Base-by-base conservation (phyloP, 2,329 filamentous ascomycete genomes). In the Paecilomyces sp. region DNA sequence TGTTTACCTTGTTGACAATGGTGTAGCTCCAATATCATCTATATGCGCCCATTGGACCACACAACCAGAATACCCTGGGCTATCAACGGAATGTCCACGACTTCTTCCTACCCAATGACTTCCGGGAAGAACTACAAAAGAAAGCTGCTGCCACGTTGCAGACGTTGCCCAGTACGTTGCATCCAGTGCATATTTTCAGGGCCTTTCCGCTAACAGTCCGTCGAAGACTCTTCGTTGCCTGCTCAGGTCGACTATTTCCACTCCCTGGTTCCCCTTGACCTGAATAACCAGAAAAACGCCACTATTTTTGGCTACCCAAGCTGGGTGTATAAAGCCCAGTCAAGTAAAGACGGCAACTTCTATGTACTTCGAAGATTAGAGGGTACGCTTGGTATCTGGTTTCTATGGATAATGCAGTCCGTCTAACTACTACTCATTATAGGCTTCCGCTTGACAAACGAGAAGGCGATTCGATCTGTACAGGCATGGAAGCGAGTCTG, bases 321-420 rank as follows among this genome's bases (percentile, higher is more conserved):
- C 67, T 97, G 92, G 91, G 85, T 96, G 0, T 99, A 97, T 79
- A 97, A 97, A 77, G 93, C 92, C 8, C 87, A 88, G 25, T 96
- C 91, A 6, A 88, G 85, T 73, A 94, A 94, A 71, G 93, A 93
- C 67, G 94, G 92, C 11, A 88, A 90, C 64, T 86, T 88, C n/a
- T 97, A 96, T 75, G 91, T 88, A 60, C 79, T 99, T 54, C 85
- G 94, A 63, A 84, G 94, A 62, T 83, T 99, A 24, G 92, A 97
- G 81, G 89, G 86, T 85, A 74, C 57, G 72, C 34, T 12, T 13
- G 15, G 24, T 50, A 4, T 52, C 9, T n/a, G 34, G 5, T 12
- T 41, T 3, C 56, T 57, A 13, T 47, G 25, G 8, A 13, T 24
- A 24, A 50, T 51, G 51, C 25, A 50, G 8, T 18, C 50, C 3